Percentiles rank a stretch among this genome's conserved stretches.
Evolutionary conservation across 176 grass and related monocot species (phyloP).

Genomic region (Echinochloa phyllopogon): DNA sequence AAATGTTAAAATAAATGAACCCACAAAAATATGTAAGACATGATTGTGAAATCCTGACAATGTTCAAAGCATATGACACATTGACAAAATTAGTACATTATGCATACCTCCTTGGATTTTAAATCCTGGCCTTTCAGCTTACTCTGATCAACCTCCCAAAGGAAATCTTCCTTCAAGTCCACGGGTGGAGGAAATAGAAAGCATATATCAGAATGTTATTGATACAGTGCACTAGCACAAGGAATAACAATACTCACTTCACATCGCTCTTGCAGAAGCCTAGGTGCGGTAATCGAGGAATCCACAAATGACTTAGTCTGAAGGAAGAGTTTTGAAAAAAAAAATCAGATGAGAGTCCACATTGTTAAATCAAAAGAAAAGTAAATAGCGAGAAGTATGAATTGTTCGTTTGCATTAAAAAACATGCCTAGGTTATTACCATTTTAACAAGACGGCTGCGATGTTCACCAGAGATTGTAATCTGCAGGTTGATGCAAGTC

Average conservation of each 20-base stretch:
- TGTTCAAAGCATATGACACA: background rate
- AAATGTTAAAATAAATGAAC: constrained; percentile 22
- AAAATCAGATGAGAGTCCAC: constrained; percentile 25
- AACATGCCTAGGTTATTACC: constrained; percentile 57
- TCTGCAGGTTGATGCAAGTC: constrained; percentile 58
- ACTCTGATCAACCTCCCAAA: constrained; percentile 91
- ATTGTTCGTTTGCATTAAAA: constrained; percentile 16
- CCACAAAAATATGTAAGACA: constrained; percentile 24
- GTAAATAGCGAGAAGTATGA: background rate
- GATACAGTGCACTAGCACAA: constrained; percentile 24
- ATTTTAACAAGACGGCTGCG: constrained; percentile 92
- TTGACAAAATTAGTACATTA: background rate
- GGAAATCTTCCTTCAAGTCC: constrained; percentile 88
- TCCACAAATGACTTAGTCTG: constrained; percentile 94
- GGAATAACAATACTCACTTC: constrained; percentile 69
- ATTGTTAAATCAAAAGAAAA: constrained; percentile 1
- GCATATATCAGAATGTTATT: constrained; percentile 36
- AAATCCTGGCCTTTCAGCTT: constrained; percentile 90
- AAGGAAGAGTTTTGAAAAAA: constrained; percentile 24
- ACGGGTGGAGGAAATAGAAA: constrained; percentile 40
- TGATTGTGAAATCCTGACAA: constrained; percentile 6
- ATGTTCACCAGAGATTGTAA: constrained; percentile 82
- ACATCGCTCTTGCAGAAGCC: constrained; percentile 96
- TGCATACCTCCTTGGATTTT: constrained; percentile 87
- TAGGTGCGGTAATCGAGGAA: constrained; percentile 58